These are phyloP conservation scores for Fusarium sacchari DNA, from an alignment of 2,329 filamentous ascomycete genomes.

Conservation along the genomic window DNA sequence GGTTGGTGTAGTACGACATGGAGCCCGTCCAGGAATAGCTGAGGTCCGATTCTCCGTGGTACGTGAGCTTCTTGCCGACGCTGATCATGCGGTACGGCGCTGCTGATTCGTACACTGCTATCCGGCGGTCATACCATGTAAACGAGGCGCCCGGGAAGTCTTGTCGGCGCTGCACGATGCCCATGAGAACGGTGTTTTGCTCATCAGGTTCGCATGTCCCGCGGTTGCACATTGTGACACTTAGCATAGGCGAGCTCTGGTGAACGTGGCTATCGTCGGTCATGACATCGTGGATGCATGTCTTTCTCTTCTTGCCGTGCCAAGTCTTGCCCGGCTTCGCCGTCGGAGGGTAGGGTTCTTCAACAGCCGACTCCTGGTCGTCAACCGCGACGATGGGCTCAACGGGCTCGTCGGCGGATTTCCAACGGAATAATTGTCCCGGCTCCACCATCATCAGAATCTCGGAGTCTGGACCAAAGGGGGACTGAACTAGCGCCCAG, in stretches of 20 bases:
- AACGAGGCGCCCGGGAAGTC: constrained; percentile 10
- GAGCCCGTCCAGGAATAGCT: constrained; percentile 35
- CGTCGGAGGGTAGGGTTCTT: constrained; percentile 24
- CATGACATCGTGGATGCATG: constrained; percentile 36
- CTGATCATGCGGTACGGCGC: constrained; percentile 37
- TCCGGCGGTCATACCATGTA: constrained; percentile 35
- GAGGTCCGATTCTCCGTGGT: constrained; percentile 33
- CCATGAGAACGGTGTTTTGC: constrained; percentile 34
- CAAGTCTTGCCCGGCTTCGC: constrained; percentile 13
- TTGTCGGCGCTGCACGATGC: constrained; percentile 34
- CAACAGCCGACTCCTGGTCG: constrained; percentile 18
- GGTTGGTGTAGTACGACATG: constrained; percentile 32
- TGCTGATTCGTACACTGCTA: constrained; percentile 29
- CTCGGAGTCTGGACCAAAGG: constrained; percentile 15
- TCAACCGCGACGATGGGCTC: constrained; percentile 1
- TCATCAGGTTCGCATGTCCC: constrained; percentile 25
- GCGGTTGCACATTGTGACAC: constrained; percentile 34
- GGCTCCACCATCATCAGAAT: constrained; percentile 35
- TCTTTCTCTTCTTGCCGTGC: constrained; percentile 12
- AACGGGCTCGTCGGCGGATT: constrained; percentile 7
- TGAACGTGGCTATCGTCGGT: constrained; percentile 26
- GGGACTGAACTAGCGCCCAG: constrained; percentile 32
- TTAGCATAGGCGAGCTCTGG: constrained; percentile 37
- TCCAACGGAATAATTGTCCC: constrained; percentile 28
- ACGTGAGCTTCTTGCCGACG: constrained; percentile 37